Percentiles rank a stretch among this genome's conserved stretches.
Conservation (phyloP, 164 flowering plant species). For the Magnolia sinica region DNA sequence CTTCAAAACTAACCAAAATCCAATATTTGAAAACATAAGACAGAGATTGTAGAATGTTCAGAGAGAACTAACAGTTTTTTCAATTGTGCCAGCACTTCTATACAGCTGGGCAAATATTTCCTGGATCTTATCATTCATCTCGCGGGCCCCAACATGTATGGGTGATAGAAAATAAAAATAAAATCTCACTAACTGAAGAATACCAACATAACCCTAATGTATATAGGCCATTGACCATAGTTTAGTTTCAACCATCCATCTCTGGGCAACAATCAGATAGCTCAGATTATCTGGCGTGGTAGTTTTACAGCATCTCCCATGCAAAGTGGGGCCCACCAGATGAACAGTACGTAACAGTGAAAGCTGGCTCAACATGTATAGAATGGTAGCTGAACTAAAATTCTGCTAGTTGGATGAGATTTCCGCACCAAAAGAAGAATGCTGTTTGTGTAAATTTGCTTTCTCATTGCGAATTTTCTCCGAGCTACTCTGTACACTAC, state of each 20-base stretch:
- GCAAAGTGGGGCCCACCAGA: not conserved
- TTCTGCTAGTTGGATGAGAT: not conserved
- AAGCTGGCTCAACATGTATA: not conserved
- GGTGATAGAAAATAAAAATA: not conserved
- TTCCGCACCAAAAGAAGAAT: conserved; percentile 40
- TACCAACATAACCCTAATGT: not conserved
- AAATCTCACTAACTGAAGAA: not conserved
- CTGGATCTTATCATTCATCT: not conserved
- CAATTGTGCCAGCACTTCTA: not conserved
- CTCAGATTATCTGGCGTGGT: not conserved
- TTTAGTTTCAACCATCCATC: not conserved
- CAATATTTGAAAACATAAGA: not conserved
- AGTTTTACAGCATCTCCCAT: not conserved
- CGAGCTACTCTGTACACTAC: conserved; percentile 25
- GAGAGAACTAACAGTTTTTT: not conserved
- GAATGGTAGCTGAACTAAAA: not conserved
- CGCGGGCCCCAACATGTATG: not conserved
- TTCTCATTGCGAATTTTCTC: conserved; percentile 38
- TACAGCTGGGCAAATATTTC: not conserved
- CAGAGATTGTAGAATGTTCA: not conserved
- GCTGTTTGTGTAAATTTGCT: conserved; percentile 26
- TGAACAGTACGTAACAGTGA: not conserved
- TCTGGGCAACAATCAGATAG: not conserved
- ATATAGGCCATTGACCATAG: not conserved
- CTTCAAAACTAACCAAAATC: not conserved